A percentile compares a stretch with the other conserved stretches of the same genome.
Evolutionary conservation across 2,329 filamentous ascomycete genomes (phyloP).

Genomic region (Tolypocladium paradoxum): DNA sequence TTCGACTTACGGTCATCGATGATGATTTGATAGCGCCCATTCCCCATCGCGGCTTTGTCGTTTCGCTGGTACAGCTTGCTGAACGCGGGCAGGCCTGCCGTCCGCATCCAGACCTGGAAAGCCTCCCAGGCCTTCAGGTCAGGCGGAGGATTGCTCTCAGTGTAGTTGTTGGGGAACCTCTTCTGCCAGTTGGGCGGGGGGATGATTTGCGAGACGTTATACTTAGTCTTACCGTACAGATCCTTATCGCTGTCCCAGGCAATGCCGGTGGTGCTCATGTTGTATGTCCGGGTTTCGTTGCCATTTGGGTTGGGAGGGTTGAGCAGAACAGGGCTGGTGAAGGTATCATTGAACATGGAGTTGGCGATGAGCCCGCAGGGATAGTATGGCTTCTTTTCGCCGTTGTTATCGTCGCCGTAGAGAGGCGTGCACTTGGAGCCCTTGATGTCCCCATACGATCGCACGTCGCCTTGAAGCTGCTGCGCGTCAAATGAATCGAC

Average conservation of each 20-base stretch:
- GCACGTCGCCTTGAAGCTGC: conserved; percentile 64
- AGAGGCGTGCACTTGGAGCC: conserved; percentile 69
- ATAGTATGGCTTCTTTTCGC: conserved; percentile 64
- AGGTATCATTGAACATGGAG: conserved; percentile 93
- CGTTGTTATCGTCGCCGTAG: conserved; percentile 29
- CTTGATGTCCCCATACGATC: conserved; percentile 49
- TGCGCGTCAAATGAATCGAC: conserved; percentile 78
- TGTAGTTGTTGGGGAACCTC: conserved; percentile 63
- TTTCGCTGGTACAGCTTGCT: conserved; percentile 88
- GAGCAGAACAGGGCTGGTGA: conserved; percentile 52
- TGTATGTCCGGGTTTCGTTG: conserved; percentile 43
- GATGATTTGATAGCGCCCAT: conserved; percentile 65
- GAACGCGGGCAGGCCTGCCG: conserved; percentile 85
- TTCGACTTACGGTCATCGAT: conserved; percentile 63
- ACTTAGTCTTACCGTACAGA: conserved; percentile 63
- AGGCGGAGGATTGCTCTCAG: conserved; percentile 51
- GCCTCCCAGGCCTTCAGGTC: conserved; percentile 65
- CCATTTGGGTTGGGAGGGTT: conserved; percentile 29
- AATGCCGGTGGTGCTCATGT: conserved; percentile 70
- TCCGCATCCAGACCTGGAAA: conserved; percentile 99
- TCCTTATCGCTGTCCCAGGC: conserved; percentile 78
- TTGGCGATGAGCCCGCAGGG: conserved; percentile 95
- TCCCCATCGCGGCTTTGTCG: conserved; percentile 53
- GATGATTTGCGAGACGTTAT: conserved; percentile 53
- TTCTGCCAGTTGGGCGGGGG: conserved; percentile 80